phyloP scores from a whole-genome alignment of 768 basidiomycete genomes.

The Hebeloma cylindrosporum region DNA sequence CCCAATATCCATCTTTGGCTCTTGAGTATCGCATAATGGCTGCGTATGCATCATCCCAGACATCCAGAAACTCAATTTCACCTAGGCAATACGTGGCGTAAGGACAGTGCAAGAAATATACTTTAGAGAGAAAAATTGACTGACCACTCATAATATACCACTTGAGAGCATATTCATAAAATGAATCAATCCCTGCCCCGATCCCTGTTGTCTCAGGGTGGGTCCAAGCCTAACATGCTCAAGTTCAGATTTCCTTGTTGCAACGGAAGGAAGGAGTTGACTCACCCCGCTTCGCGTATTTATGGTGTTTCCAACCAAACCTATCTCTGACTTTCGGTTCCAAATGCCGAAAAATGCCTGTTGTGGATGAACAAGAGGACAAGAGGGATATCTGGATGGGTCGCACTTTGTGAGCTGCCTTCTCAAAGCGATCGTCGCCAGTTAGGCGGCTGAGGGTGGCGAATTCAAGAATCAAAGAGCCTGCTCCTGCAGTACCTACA shows the following conservation, averaged over 20 bases:
- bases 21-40: slow-evolving; percentile 85
- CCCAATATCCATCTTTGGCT: slow-evolving; percentile 85
- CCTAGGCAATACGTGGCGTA: slow-evolving; percentile 44
- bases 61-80: slow-evolving; percentile 77
- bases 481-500: slow-evolving; percentile 87
- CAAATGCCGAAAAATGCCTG: slow-evolving; percentile 89
- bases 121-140: slow-evolving; percentile 7
- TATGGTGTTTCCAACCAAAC: slow-evolving; percentile 87
- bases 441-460: slow-evolving; percentile 90
- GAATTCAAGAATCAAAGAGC: slow-evolving; percentile 92
- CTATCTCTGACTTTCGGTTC: slow-evolving; percentile 85
- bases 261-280: slow-evolving; percentile 1
- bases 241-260: slow-evolving; percentile 1
- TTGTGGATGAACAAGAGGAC: neutral
- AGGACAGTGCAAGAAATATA: neutral
- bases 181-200: slow-evolving; percentile 95
- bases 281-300: slow-evolving; percentile 79
- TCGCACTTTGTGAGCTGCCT: slow-evolving; percentile 69
- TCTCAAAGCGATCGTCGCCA: slow-evolving; percentile 87
- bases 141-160: slow-evolving; percentile 86
- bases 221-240: slow-evolving; percentile 76
- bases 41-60: slow-evolving; percentile 82
- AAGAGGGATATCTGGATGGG: neutral
- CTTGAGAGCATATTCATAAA: slow-evolving; percentile 92
- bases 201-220: slow-evolving; percentile 76